Conservation (phyloP, 2,329 filamentous ascomycete species). For the Xylariaceae sp. region DNA sequence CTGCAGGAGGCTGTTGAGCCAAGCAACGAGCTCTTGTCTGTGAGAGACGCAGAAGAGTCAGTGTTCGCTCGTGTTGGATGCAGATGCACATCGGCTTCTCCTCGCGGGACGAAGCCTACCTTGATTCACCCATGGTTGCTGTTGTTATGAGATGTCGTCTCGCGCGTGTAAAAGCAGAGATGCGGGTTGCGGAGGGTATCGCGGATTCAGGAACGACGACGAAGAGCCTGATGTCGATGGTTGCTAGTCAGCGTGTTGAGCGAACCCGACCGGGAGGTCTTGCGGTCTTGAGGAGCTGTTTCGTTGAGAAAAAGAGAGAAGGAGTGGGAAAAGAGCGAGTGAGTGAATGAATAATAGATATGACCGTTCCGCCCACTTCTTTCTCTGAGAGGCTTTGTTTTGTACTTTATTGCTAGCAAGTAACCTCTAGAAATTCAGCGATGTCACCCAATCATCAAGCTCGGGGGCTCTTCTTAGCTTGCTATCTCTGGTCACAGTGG, state of each 20-base stretch:
- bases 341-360: neutral
- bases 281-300: neutral
- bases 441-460: neutral
- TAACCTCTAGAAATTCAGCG: neutral
- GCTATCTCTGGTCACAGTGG: neutral
- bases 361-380: neutral
- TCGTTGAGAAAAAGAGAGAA: neutral
- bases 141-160: neutral
- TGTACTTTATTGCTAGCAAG: neutral
- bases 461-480: neutral
- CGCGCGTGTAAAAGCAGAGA: neutral
- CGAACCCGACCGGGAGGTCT: neutral
- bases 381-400: neutral
- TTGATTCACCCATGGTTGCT: conserved; percentile 22
- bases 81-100: neutral
- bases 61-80: conserved; percentile 3
- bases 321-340: neutral
- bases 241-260: neutral
- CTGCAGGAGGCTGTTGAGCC: conserved; percentile 96
- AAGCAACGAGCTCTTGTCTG: conserved; percentile 93
- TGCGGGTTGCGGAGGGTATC: neutral
- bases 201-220: neutral
- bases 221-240: neutral
- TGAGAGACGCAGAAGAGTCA: conserved; percentile 3
- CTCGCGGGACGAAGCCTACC: conserved; percentile 12